These are phyloP conservation scores for Epichloe bromicola DNA, from an alignment of 2,329 filamentous ascomycete species.

Conservation along the genomic window DNA sequence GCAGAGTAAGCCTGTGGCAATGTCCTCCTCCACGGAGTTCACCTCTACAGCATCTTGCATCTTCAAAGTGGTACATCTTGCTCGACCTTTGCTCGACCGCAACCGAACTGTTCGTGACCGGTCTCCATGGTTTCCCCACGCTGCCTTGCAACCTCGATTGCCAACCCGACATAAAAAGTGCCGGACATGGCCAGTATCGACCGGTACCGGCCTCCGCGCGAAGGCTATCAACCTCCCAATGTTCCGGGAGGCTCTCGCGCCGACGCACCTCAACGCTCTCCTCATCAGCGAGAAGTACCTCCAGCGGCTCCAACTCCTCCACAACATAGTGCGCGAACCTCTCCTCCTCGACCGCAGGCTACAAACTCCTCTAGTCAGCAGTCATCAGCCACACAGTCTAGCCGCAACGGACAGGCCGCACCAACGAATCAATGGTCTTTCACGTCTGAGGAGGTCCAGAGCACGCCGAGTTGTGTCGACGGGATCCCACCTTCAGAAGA, in stretches of 20 bases:
- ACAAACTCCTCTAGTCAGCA: slow-evolving; percentile 28
- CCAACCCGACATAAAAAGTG: slow-evolving; percentile 13
- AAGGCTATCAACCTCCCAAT: slow-evolving; percentile 43
- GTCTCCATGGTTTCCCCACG: slow-evolving; percentile 15
- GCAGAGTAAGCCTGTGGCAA: not conserved
- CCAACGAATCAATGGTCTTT: slow-evolving; percentile 72
- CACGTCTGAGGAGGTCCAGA: slow-evolving; percentile 65
- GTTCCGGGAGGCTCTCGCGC: slow-evolving; percentile 25
- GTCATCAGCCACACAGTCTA: slow-evolving; percentile 26
- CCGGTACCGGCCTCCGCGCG: slow-evolving; percentile 42
- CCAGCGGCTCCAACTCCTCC: slow-evolving; percentile 50
- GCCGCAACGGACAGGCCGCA: slow-evolving; percentile 23
- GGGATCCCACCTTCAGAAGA: slow-evolving; percentile 69
- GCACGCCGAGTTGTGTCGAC: slow-evolving; percentile 73
- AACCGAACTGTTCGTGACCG: not conserved
- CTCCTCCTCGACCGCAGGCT: slow-evolving; percentile 37
- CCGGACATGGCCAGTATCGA: slow-evolving; percentile 45
- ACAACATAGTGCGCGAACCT: slow-evolving; percentile 39
- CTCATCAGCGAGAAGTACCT: slow-evolving; percentile 41
- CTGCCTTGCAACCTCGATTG: slow-evolving; percentile 9
- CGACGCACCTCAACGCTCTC: slow-evolving; percentile 36
- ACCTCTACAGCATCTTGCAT: not conserved
- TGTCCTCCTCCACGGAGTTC: not conserved
- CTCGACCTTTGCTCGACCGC: not conserved
- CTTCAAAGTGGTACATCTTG: not conserved